These are phyloP conservation scores for Metarhizium anisopliae DNA, from an alignment of 2,329 filamentous ascomycete genomes.

Conservation along the genomic window DNA sequence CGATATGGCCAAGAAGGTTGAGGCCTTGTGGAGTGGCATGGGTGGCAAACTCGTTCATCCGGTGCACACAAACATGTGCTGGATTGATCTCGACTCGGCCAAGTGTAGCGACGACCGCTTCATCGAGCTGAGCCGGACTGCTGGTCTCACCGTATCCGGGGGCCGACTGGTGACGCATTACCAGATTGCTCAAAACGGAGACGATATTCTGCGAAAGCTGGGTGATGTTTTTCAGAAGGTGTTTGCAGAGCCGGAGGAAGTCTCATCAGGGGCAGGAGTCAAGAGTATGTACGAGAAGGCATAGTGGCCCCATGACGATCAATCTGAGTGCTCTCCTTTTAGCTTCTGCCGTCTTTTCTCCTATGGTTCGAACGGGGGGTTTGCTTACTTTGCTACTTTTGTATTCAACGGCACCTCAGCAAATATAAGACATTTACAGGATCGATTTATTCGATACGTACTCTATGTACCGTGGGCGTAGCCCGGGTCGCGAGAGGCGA, in stretches of 20 bases:
- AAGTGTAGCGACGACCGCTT: constrained; percentile 33
- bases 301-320: neutral
- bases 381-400: no score
- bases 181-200: constrained; percentile 52
- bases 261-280: neutral
- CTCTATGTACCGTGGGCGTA: no score
- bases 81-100: constrained; percentile 62
- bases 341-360: no score
- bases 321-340: no score
- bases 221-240: constrained; percentile 42
- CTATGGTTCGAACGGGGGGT: no score
- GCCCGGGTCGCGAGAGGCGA: no score
- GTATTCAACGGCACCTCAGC: no score
- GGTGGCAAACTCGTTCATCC: constrained; percentile 62
- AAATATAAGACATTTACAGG: no score
- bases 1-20: constrained; percentile 52
- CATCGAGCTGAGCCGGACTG: constrained; percentile 28
- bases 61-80: constrained; percentile 88
- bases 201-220: constrained; percentile 50
- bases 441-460: no score
- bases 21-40: constrained; percentile 59
- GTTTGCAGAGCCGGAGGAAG: constrained; percentile 13
- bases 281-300: constrained; percentile 1
- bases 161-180: constrained; percentile 40
- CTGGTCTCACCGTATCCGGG: constrained; percentile 32